phyloP scores from a whole-genome alignment of 306 rosid species.

The Glycine latifolia region DNA sequence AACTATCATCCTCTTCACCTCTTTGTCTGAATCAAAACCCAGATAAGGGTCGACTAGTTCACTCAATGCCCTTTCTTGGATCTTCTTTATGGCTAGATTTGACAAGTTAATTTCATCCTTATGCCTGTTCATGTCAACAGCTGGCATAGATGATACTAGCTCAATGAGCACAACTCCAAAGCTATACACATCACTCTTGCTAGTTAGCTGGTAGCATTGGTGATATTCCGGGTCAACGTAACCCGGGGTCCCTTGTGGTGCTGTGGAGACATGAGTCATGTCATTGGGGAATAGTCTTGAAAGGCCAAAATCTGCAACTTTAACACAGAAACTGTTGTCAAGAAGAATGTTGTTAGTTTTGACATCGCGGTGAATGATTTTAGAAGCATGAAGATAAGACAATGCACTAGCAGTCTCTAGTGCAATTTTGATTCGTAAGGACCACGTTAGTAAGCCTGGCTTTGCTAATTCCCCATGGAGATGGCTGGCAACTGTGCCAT shows the following conservation, averaged over 20 bases:
- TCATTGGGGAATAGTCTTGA: conserved; percentile 66
- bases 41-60: conserved; percentile 62
- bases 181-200: conserved; percentile 75
- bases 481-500: conserved; percentile 73
- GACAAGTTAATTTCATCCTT: conserved; percentile 69
- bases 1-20: conserved; percentile 55
- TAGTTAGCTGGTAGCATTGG: conserved; percentile 68
- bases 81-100: conserved; percentile 59
- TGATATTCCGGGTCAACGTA: conserved; percentile 76
- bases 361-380: conserved; percentile 71
- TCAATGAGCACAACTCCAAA: conserved; percentile 73
- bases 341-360: conserved; percentile 77
- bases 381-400: conserved; percentile 72
- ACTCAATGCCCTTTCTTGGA: conserved; percentile 49
- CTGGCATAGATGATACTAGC: conserved; percentile 70
- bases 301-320: conserved; percentile 79
- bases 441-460: conserved; percentile 55
- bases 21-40: conserved; percentile 56
- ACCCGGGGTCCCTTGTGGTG: conserved; percentile 82
- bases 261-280: conserved; percentile 69
- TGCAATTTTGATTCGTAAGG: conserved; percentile 64
- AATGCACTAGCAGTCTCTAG: conserved; percentile 70
- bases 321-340: conserved; percentile 56
- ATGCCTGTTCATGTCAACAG: conserved; percentile 64
- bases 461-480: conserved; percentile 58